Evolutionary conservation across 1,139 yeast species (phyloP), one percentile per base, ranked within the genome.

Genomic region (Geotrichum phurueaensis): DNA sequence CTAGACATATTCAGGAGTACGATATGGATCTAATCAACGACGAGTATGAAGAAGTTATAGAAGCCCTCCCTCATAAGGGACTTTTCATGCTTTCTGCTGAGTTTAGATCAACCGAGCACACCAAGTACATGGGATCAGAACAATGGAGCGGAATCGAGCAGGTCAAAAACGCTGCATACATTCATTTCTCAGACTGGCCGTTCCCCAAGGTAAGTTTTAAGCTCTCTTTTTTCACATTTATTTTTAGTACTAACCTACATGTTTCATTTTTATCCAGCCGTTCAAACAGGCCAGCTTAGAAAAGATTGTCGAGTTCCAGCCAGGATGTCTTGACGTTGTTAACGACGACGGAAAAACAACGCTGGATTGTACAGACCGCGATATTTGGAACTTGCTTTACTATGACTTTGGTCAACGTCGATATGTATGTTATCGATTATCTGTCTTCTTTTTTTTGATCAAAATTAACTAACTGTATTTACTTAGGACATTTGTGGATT

Each of bases 11-110:
- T 23, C 39, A 39, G 22, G 58, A 54, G 54, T 81, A 77, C 63
- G 84, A 81, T 64, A 80, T 81, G 84, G 84, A 82, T 58, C 69
- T 81, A 3, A 66, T 81, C 52, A 82, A 81, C 69, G 74, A 73
- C 59, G 75, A 70, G 49, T 67, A 78, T 61, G 67, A 72, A 55
- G 64, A 73, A 15, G 43, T 43, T 7, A 56, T 57, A 13, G 76
- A 78, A 0, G 68, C 80, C 0, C 65, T 81, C 45, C 83, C 84
- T 2, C 84, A 80, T 66, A 68, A 75, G 29, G 73, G 75, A 2
- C 80, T 81, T 64, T 82, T 81, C 2, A 77, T 81, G 4, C 68
- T 81, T 25, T 76, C 83, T 0, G 84, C 84, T 6, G 84, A 81
- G 63, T 79, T 81, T 61, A 72, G 77, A 51, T 53, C 54, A 18